Percentiles rank a stretch among this genome's conserved stretches.
These are phyloP conservation scores for Spergularia azorica DNA, from an alignment of 179 eudicot species.

Conservation along the genomic window DNA sequence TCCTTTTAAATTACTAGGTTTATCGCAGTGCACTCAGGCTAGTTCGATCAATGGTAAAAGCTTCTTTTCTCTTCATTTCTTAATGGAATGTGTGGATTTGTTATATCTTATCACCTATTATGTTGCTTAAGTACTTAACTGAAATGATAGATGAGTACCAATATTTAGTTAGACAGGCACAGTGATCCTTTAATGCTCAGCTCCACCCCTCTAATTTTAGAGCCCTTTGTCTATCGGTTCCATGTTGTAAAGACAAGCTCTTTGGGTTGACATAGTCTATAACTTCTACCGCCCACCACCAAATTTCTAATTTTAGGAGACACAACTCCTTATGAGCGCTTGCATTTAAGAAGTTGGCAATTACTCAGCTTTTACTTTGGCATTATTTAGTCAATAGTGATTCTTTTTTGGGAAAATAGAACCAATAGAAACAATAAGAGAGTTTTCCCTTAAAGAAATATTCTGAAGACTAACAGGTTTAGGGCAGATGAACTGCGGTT, in stretches of 20 bases:
- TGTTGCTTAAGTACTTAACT: background rate
- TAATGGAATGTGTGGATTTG: background rate
- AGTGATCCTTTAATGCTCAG: background rate
- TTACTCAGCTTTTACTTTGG: background rate
- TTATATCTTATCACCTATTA: background rate
- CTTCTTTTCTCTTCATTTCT: background rate
- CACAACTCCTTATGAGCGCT: background rate
- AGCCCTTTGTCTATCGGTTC: background rate
- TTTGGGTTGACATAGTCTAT: background rate
- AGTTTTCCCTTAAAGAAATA: too few species aligned
- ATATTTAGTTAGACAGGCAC: background rate
- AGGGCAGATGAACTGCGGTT: too few species aligned
- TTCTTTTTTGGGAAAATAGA: too few species aligned
- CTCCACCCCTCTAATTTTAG: background rate
- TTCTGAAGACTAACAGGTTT: too few species aligned
- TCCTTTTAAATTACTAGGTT: slow-evolving; percentile 44
- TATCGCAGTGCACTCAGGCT: slow-evolving; percentile 96
- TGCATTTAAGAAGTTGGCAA: background rate
- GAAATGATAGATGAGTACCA: background rate
- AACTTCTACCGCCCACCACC: background rate
- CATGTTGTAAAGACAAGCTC: slow-evolving; percentile 10
- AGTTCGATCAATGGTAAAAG: slow-evolving; percentile 92
- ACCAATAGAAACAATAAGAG: too few species aligned
- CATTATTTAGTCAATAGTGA: too few species aligned
- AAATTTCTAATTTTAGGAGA: background rate